A percentile compares a stretch with the other conserved stretches of the same genome.
Evolutionary conservation across 2,329 filamentous ascomycete species (phyloP).

Genomic region (Pestalotiopsis sp.): DNA sequence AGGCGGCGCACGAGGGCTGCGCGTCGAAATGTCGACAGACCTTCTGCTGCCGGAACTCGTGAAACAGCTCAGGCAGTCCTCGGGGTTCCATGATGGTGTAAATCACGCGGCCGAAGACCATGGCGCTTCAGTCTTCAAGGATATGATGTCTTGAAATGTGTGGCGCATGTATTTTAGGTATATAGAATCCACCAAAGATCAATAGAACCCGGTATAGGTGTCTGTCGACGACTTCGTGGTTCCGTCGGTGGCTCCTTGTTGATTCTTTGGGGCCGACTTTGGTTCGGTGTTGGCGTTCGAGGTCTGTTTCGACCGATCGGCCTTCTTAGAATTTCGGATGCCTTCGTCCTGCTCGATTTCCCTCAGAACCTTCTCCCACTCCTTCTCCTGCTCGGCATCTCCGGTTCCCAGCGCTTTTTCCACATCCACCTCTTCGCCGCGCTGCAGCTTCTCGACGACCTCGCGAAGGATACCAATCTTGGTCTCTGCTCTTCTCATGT

Average conservation of each 20-base stretch:
- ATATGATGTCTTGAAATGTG: conserved; percentile 56
- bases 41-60: conserved; percentile 58
- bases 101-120: conserved; percentile 25
- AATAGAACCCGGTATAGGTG: conserved; percentile 52
- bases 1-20: conserved; percentile 50
- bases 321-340: conserved; percentile 46
- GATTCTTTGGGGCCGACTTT: conserved; percentile 16
- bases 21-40: conserved; percentile 59
- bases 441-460: conserved; percentile 68
- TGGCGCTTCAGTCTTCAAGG: conserved; percentile 49
- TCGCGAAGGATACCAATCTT: conserved; percentile 77
- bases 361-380: conserved; percentile 77
- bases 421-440: conserved; percentile 80
- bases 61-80: conserved; percentile 43
- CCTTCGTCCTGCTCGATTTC: conserved; percentile 67
- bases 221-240: conserved; percentile 22
- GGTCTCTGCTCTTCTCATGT: conserved; percentile 74
- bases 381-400: conserved; percentile 70
- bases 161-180: conserved; percentile 14
- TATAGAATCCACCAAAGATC: conserved; percentile 22
- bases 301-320: conserved; percentile 37
- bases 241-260: conserved; percentile 1
- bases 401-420: conserved; percentile 80
- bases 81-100: conserved; percentile 17
- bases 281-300: conserved; percentile 21